Conservation (phyloP, 78 protist species). For the Emiliania huxleyi region DNA sequence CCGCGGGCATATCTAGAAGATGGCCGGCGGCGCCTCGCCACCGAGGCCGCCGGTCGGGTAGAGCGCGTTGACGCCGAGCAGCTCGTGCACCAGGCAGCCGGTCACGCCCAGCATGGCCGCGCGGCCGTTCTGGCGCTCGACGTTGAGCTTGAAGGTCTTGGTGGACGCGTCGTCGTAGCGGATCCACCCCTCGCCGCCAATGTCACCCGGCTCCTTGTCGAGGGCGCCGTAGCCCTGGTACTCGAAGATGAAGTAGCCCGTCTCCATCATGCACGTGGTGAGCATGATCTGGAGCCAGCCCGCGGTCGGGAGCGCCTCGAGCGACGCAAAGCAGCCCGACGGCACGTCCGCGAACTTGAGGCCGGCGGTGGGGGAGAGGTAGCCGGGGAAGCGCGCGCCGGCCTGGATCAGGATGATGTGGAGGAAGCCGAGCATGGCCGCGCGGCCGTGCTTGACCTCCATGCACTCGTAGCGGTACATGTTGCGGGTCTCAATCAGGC, state of each 20-base stretch:
- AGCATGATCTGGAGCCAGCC: conserved; percentile 10
- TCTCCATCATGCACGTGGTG: neutral
- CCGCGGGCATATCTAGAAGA: too few species aligned
- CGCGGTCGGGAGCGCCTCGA: neutral
- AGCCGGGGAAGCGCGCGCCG: neutral
- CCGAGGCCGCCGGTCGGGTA: conserved; percentile 8
- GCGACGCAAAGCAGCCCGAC: neutral
- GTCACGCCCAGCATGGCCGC: too few species aligned
- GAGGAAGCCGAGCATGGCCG: neutral
- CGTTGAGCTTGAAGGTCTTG: too few species aligned
- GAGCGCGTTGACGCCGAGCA: neutral
- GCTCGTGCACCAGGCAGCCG: too few species aligned
- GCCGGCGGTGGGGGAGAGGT: neutral
- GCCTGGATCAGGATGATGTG: neutral
- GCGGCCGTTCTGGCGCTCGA: too few species aligned
- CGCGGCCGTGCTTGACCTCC: conserved; percentile 13
- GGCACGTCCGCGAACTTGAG: neutral
- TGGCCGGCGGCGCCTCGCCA: neutral
- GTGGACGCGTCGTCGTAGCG: neutral
- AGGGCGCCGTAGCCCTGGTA: neutral
- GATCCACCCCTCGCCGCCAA: neutral
- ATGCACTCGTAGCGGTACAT: neutral
- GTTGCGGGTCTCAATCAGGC: neutral
- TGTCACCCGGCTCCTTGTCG: neutral
- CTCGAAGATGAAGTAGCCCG: neutral